phyloP scores from a whole-genome alignment of 1,284 basidiomycete genomes.

The Fomitiporia mediterranea region DNA sequence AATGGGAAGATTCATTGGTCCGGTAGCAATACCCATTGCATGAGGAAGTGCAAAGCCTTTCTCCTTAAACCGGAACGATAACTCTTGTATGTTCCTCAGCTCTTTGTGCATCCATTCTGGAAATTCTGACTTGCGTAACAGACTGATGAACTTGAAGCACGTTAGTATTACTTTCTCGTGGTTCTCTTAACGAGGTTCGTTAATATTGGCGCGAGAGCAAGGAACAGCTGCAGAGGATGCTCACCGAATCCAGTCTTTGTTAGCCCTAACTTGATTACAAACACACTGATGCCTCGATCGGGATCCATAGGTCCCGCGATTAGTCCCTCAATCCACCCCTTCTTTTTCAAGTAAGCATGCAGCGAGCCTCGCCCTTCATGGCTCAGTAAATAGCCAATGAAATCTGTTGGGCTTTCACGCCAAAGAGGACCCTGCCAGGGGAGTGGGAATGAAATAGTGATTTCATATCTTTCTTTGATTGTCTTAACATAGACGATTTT shows the following conservation, averaged over 20 bases:
- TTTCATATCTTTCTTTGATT: constrained; percentile 82
- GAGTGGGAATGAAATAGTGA: constrained; percentile 88
- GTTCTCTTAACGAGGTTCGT: constrained; percentile 2
- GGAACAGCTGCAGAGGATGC: constrained; percentile 33
- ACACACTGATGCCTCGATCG: constrained; percentile 84
- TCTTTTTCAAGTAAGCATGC: constrained; percentile 86
- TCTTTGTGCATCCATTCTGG: constrained; percentile 55
- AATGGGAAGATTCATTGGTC: constrained; percentile 74
- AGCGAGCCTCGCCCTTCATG: constrained; percentile 96
- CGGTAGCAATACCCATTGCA: constrained; percentile 72
- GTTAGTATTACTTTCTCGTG: neutral
- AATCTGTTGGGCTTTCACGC: constrained; percentile 77
- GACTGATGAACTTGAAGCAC: constrained; percentile 39
- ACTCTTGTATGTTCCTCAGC: constrained; percentile 66
- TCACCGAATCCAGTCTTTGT: constrained; percentile 84
- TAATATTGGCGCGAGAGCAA: constrained; percentile 9
- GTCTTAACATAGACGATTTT: constrained; percentile 85
- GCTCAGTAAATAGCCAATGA: constrained; percentile 86
- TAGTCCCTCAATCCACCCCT: constrained; percentile 87
- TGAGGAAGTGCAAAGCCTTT: constrained; percentile 79
- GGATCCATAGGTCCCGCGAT: constrained; percentile 70
- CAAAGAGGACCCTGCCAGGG: constrained; percentile 80
- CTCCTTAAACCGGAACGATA: constrained; percentile 86
- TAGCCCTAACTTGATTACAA: constrained; percentile 80
- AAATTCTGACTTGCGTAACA: no score